Evolutionary conservation across 192 early-diverging fungal species (phyloP), one percentile per base, ranked within the genome.

Genomic region (Coemansia sp.): DNA sequence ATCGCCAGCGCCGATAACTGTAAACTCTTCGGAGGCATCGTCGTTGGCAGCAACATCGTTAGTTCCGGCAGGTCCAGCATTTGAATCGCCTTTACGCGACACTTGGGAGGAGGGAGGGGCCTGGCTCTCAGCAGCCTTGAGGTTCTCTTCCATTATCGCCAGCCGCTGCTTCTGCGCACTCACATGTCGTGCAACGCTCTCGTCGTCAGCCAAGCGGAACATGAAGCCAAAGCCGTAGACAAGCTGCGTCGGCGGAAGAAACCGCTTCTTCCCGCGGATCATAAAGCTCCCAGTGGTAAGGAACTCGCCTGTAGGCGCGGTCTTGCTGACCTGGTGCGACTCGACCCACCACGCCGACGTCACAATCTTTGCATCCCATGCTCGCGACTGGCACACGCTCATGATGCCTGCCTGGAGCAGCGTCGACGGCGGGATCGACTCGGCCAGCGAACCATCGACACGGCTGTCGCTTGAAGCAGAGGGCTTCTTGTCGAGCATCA

Each of bases 341-440:
- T 87, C 70, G 8, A 98, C 96, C 96, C 97, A 99, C 86, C 91
- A 99, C 0, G 96, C 94, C 26, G 87, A 88, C 6, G 93, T 95
- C 16, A 98, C 87, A 66, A 97, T 92, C 71, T 99, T 99, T 25
- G 93, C 87, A 53, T 99, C 97, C 97, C 97, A 99, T 10, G 97
- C 97, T 25, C 90, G 88, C 30, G 92, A 94, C 72, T 93, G 88
- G 57, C 93, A 95, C 2, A 99, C 90, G 42, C 93, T 91, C 95
- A 98, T 95, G 30, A 93, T 87, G 13, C 93, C 95, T 5, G 97
- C 97, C 81, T 99, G 97, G 66, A 90, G 90, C 56, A 97, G 83
- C 12, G 95, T 97, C 28, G 87, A 89, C 1, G 94, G 94, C 30
- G 96, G 94, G 30, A 96, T 89, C 7, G 86, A 78, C 35, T 74